These are phyloP conservation scores for Epichloe amarillans DNA, from an alignment of 2,329 filamentous ascomycete genomes.

Conservation along the genomic window DNA sequence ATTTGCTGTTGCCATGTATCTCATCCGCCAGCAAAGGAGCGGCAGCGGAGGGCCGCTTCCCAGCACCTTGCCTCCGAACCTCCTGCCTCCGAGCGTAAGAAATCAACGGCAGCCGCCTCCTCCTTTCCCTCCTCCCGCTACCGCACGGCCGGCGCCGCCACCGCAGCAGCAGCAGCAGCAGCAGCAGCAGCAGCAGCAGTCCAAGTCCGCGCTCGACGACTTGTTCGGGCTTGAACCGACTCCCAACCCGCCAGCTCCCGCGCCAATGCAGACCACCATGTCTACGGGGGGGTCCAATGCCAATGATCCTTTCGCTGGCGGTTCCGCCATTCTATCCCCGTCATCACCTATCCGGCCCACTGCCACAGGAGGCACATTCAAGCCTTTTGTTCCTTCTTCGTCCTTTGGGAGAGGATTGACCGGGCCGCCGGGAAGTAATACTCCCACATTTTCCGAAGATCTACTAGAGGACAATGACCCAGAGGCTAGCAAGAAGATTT, in stretches of 20 bases:
- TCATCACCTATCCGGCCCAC: slow-evolving; percentile 42
- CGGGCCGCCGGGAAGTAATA: slow-evolving; percentile 60
- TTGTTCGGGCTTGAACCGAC: slow-evolving; percentile 73
- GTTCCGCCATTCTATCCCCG: slow-evolving; percentile 30
- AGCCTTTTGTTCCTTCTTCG: slow-evolving; percentile 84
- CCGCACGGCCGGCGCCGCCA: slow-evolving; percentile 34
- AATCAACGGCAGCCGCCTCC: slow-evolving; percentile 25
- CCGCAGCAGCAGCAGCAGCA: slow-evolving; percentile 23
- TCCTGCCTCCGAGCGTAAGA: slow-evolving; percentile 80
- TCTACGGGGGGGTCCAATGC: slow-evolving; percentile 65
- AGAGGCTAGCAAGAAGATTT: slow-evolving; percentile 77
- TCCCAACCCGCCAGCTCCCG: slow-evolving; percentile 32
- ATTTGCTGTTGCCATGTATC: slow-evolving; percentile 94
- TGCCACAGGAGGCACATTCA: slow-evolving; percentile 48
- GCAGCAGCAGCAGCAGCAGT: slow-evolving; percentile 27
- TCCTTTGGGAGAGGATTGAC: slow-evolving; percentile 78
- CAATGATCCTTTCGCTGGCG: slow-evolving; percentile 49
- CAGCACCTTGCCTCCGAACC: slow-evolving; percentile 59
- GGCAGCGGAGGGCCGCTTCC: slow-evolving; percentile 54
- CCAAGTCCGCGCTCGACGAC: slow-evolving; percentile 82
- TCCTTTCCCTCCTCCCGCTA: slow-evolving; percentile 27
- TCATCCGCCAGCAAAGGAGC: slow-evolving; percentile 80
- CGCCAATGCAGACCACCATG: slow-evolving; percentile 46
- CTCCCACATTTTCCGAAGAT: slow-evolving; percentile 49
- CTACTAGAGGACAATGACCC: slow-evolving; percentile 83